phyloP scores from a whole-genome alignment of 805 yeast genomes.

The Sugiyamaella floridensis region DNA sequence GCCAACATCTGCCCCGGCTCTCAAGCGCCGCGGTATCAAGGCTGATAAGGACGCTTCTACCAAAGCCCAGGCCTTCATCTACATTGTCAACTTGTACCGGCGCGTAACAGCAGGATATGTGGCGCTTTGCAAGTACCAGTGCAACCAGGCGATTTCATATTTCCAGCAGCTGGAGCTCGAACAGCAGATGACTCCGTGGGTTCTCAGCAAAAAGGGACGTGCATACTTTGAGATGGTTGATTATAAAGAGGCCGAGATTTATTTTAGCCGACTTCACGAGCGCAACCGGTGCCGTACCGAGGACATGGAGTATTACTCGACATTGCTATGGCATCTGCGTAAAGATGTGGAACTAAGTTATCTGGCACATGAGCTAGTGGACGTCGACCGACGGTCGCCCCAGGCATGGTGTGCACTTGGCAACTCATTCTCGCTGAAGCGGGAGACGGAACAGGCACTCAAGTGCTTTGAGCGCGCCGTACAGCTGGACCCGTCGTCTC shows the following conservation, averaged over 20 bases:
- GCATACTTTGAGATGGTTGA: constrained; percentile 82
- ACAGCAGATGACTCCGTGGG: constrained; percentile 76
- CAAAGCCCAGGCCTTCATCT: constrained; percentile 28
- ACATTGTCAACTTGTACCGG: constrained; percentile 44
- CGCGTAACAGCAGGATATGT: constrained; percentile 55
- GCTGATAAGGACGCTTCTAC: not conserved
- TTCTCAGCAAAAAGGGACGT: constrained; percentile 69
- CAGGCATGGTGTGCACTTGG: constrained; percentile 92
- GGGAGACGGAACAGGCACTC: constrained; percentile 86
- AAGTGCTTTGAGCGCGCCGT: constrained; percentile 78
- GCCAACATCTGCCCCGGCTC: not conserved
- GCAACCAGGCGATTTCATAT: constrained; percentile 68
- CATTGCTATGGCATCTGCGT: constrained; percentile 87
- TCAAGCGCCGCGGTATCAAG: not conserved
- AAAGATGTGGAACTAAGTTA: constrained; percentile 72
- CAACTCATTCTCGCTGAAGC: constrained; percentile 71
- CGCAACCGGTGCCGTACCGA: constrained; percentile 70
- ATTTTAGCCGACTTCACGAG: constrained; percentile 54
- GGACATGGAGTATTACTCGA: constrained; percentile 89
- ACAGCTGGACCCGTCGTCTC: constrained; percentile 57
- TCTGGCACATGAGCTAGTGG: constrained; percentile 73
- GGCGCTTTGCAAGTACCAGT: constrained; percentile 60
- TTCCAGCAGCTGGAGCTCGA: constrained; percentile 56
- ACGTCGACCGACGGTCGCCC: constrained; percentile 56
- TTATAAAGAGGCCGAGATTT: constrained; percentile 65